Evolutionary conservation across 1,284 basidiomycete genomes (phyloP), one percentile per base, ranked within the genome.

Genomic region (Termitomyces sp.): DNA sequence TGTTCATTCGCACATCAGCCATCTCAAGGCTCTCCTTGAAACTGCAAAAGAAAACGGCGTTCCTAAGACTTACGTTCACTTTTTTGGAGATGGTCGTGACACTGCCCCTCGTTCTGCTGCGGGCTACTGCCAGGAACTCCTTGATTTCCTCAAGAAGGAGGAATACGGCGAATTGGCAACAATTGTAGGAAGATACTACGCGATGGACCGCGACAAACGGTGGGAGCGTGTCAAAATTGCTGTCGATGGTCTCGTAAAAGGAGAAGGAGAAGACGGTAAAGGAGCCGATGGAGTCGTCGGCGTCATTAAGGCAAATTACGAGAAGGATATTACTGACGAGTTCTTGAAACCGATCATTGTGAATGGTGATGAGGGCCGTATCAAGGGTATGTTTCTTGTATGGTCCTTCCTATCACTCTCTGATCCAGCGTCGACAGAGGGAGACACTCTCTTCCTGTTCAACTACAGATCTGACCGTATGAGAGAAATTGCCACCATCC

Each of bases 381-480:
- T 95, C 67, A 87, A 94, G 70, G 88, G 90, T 88, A 56, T 38
- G 62, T 55, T 21, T 38, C 49, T 38, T 42, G 7, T 36, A 21
- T 28, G 24, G 10, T n/a, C 15, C 30, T 30, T 19, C 26, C 12
- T 1, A 21, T n/a, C 1, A 21, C 12, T 36, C 13, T n/a, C 17
- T 33, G 39, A 13, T 12, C 28, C 9, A 3, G 31, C 13, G 17
- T 31, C 15, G 9, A 38, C 34, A 77, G 84, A 86, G 33, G 72
- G 70, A 47, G 92, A 94, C 68, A 94, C 92, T 0, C 65, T 95
- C 8, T 95, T 94, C 81, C 86, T 90, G 74, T 96, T 94, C 84
- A 96, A 96, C 78, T 95, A 95, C 72, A 88, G 93, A 58, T 94
- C 92, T 1, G 93, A 96, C 71, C 86, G 93, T 57, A 92, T 96